Base-by-base conservation (phyloP, 179 eudicot species). In the Spinacia oleracea region DNA sequence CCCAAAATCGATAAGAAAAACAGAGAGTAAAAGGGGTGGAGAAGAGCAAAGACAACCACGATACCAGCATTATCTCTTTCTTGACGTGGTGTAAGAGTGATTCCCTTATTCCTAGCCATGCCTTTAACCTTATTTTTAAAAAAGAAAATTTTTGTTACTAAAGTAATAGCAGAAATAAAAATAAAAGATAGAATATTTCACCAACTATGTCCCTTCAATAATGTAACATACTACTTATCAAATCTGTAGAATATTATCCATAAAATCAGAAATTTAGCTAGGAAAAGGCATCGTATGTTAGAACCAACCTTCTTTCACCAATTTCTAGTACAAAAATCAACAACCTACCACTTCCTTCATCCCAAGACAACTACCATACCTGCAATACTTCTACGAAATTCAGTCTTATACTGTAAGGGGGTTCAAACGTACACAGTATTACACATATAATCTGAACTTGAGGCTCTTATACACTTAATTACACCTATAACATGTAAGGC, bases 41-140 rank as follows among this genome's bases (percentile, higher is more conserved):
- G 53, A 56, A 34, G 62, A 46, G 63, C 20, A 23, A 32, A 59
- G 25, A 53, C n/a, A 72, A 31, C 10, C 50, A 35, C 43, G 66
- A 51, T 88, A 94, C 98, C 98, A 84, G 98, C 98, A 87, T 86
- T 81, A 25, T 90, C 91, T 82, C 92, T 91, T 87, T 95, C 98
- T 85, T 93, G 85, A 46, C 88, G 77, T 15, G 93, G 81, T 48
- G 85, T 78, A 67, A 95, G 91, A 74, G 84, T 4, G 70, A 86
- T 42, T 55, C 98, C 97, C 86, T 95, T 91, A 90, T 90, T 90
- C 81, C 87, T 64, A 81, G 98, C 93, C 98, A 95, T 95, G 81
- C 98, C 98, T 87, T 90, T 95, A 32, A 90, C 98, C 98, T 94
- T 87, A 78, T 63, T 48, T 40, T 60, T n/a, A n/a, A 83, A 42